A percentile compares a stretch with the other conserved stretches of the same genome.
phyloP scores from a whole-genome alignment of 306 rosid genomes.

The Quercus berberidifolia region DNA sequence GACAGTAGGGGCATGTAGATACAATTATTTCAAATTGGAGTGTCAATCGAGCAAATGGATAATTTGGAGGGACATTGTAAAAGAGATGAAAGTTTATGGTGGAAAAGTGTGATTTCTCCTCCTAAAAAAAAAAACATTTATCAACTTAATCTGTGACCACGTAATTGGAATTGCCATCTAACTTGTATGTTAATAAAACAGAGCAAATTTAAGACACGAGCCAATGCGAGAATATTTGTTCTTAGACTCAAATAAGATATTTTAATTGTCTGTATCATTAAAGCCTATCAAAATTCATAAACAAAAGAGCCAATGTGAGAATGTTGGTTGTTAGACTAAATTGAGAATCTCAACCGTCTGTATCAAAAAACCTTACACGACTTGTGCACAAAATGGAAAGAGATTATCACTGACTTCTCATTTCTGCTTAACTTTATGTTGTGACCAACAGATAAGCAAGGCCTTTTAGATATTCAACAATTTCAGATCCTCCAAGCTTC shows the following conservation, averaged over 20 bases:
- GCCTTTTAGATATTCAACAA: constrained; percentile 91
- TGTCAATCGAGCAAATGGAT: too few relatives aligned
- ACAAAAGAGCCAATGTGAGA: not conserved
- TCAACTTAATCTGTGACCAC: not conserved
- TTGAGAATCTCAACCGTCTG: not conserved
- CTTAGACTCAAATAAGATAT: not conserved
- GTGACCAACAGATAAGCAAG: constrained; percentile 74
- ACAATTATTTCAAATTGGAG: too few relatives aligned
- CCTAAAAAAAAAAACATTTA: not conserved
- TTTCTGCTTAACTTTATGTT: constrained; percentile 38
- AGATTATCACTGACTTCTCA: not conserved
- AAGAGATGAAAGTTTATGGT: too few relatives aligned
- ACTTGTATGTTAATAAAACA: not conserved
- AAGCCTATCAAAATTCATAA: not conserved
- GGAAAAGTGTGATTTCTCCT: too few relatives aligned
- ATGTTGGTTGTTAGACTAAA: not conserved
- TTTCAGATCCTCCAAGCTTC: constrained; percentile 98
- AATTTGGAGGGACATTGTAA: too few relatives aligned
- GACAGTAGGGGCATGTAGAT: too few relatives aligned
- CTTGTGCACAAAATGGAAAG: constrained; percentile 1
- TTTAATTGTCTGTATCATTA: not conserved
- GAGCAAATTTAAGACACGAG: not conserved
- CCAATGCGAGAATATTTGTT: not conserved
- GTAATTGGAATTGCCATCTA: not conserved
- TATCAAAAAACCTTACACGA: not conserved